phyloP scores from a whole-genome alignment of 192 early-diverging fungal species.

The Coemansia sp. region DNA sequence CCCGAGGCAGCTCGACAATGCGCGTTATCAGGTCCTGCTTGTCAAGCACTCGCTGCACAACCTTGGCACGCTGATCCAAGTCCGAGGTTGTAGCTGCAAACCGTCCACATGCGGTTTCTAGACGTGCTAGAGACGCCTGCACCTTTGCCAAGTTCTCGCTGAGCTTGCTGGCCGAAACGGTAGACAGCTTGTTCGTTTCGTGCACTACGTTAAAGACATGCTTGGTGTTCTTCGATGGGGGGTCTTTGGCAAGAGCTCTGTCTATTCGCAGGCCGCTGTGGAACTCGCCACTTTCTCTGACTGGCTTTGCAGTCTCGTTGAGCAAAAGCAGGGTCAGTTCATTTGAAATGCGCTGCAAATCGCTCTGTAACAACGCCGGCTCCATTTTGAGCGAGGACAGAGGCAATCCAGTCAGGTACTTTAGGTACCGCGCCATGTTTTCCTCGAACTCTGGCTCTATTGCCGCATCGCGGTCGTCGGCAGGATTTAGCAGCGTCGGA shows the following conservation, averaged over 20 bases:
- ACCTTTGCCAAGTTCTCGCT: constrained; percentile 14
- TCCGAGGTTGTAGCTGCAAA: constrained; percentile 28
- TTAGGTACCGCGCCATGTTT: constrained; percentile 41
- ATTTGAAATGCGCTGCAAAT: constrained; percentile 44
- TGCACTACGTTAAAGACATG: constrained; percentile 30
- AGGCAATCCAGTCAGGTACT: constrained; percentile 44
- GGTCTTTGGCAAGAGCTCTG: neutral
- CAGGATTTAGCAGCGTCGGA: constrained; percentile 15
- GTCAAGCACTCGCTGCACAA: constrained; percentile 44
- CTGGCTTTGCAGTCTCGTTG: constrained; percentile 26
- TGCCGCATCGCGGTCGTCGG: constrained; percentile 5
- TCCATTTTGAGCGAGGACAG: constrained; percentile 44
- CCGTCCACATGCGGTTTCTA: constrained; percentile 29
- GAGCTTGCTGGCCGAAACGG: constrained; percentile 9
- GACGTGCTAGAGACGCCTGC: constrained; percentile 24
- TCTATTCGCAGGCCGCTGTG: neutral
- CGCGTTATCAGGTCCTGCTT: constrained; percentile 49
- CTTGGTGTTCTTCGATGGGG: neutral
- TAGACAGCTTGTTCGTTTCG: constrained; percentile 17
- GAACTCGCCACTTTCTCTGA: neutral
- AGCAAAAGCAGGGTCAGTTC: constrained; percentile 46
- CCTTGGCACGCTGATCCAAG: constrained; percentile 33
- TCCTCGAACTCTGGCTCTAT: constrained; percentile 36
- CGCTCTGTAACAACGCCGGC: constrained; percentile 40
- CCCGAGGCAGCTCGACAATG: constrained; percentile 49